These are phyloP conservation scores for Daldinia bambusicola DNA, from an alignment of 495 filamentous ascomycete species.

Conservation along the genomic window DNA sequence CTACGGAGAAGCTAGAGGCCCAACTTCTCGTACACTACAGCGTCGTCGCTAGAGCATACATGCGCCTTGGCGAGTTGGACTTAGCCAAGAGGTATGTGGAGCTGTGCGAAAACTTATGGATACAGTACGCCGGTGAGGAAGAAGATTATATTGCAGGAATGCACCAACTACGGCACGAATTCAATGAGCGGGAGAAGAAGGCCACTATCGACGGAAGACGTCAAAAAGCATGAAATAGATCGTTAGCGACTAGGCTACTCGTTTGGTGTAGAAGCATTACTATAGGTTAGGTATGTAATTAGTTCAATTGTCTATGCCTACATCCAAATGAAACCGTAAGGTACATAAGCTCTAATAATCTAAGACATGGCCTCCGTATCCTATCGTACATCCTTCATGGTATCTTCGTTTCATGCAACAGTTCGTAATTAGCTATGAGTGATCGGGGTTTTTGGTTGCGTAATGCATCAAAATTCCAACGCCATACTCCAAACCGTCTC, in stretches of 20 bases:
- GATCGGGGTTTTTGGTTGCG: not conserved
- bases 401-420: not conserved
- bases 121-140: slow-evolving; percentile 52
- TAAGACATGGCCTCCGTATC: not conserved
- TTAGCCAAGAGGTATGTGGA: slow-evolving; percentile 43
- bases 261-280: not conserved
- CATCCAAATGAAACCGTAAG: not conserved
- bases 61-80: slow-evolving; percentile 39
- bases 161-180: slow-evolving; percentile 44
- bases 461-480: not conserved
- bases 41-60: slow-evolving; percentile 48
- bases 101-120: slow-evolving; percentile 47
- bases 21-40: slow-evolving; percentile 50
- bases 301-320: not conserved
- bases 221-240: not conserved
- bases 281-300: not conserved
- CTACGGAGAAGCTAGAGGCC: slow-evolving; percentile 45
- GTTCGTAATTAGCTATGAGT: not conserved
- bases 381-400: not conserved
- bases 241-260: not conserved
- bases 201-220: not conserved
- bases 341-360: slow-evolving; percentile 9
- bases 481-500: not conserved
- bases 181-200: slow-evolving; percentile 32
- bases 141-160: slow-evolving; percentile 47